phyloP scores from a whole-genome alignment of 2,329 filamentous ascomycete genomes.

The Penicillium glabrum region DNA sequence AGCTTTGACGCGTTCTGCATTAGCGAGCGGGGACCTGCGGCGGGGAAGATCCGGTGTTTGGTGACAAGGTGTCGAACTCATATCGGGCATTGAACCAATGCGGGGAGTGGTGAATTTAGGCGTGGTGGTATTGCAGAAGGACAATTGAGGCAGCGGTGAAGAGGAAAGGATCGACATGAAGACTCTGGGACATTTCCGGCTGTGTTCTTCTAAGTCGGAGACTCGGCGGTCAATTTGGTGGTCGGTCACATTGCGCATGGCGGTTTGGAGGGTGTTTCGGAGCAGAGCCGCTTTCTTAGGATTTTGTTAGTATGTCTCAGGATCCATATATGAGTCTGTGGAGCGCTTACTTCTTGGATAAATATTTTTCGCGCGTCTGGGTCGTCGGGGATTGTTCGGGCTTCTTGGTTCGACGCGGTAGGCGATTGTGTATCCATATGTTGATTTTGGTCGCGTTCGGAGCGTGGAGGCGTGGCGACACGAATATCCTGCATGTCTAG shows the following conservation, averaged over 20 bases:
- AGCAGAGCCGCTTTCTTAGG: constrained; percentile 42
- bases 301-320: not conserved
- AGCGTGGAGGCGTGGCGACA: constrained; percentile 20
- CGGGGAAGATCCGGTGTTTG: constrained; percentile 23
- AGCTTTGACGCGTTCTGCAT: constrained; percentile 13
- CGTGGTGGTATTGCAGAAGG: constrained; percentile 19
- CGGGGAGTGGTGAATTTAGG: constrained; percentile 21
- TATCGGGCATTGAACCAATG: constrained; percentile 12
- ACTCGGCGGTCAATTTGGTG: constrained; percentile 42
- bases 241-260: constrained; percentile 40
- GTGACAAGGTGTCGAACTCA: constrained; percentile 20
- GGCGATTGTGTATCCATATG: constrained; percentile 10
- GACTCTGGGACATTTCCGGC: constrained; percentile 35
- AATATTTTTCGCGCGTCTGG: constrained; percentile 39
- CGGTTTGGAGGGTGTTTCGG: constrained; percentile 38
- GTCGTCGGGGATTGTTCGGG: constrained; percentile 32
- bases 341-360: constrained; percentile 39
- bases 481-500: constrained; percentile 18
- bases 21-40: constrained; percentile 13
- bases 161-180: constrained; percentile 22
- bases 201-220: constrained; percentile 42
- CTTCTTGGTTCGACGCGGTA: constrained; percentile 10
- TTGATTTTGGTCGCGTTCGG: constrained; percentile 15
- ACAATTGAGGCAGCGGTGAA: constrained; percentile 11
- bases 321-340: not conserved